phyloP scores from a whole-genome alignment of 2,329 filamentous ascomycete species.

The Teratosphaeria pseudoeucalypti region DNA sequence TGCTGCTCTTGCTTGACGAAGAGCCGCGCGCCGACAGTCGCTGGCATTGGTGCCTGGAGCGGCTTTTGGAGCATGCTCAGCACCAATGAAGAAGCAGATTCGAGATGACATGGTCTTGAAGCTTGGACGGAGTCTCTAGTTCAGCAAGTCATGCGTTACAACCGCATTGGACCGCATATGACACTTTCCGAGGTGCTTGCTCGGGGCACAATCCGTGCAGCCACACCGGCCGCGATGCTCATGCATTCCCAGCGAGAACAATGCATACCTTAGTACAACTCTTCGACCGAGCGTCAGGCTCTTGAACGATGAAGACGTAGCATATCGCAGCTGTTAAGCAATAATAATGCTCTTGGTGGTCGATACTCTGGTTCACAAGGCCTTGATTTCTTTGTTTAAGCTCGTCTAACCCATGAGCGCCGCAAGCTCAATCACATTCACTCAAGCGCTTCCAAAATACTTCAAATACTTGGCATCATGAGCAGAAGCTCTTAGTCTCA shows the following conservation, averaged over 20 bases:
- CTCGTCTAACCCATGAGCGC: not conserved
- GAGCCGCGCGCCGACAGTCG: not conserved
- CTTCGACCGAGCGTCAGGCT: no score
- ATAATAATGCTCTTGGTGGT: no score
- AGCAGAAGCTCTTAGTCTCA: no score
- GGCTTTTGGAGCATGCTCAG: not conserved
- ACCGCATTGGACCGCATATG: no score
- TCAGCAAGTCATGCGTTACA: no score
- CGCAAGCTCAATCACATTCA: not conserved
- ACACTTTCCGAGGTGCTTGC: no score
- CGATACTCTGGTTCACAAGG: not conserved
- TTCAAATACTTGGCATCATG: not conserved
- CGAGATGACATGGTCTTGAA: not conserved
- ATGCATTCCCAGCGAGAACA: no score
- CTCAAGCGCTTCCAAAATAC: not conserved
- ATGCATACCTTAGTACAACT: no score
- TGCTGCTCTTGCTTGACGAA: not conserved
- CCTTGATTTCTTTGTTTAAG: not conserved
- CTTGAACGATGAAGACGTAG: no score
- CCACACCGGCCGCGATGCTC: no score
- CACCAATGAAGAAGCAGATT: not conserved
- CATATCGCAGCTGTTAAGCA: no score
- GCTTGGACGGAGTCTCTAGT: not conserved
- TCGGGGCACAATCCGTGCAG: no score
- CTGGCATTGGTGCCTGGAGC: not conserved